These are phyloP conservation scores for Cryptococcus sp. DNA, from an alignment of 1,284 basidiomycete species.

Conservation along the genomic window DNA sequence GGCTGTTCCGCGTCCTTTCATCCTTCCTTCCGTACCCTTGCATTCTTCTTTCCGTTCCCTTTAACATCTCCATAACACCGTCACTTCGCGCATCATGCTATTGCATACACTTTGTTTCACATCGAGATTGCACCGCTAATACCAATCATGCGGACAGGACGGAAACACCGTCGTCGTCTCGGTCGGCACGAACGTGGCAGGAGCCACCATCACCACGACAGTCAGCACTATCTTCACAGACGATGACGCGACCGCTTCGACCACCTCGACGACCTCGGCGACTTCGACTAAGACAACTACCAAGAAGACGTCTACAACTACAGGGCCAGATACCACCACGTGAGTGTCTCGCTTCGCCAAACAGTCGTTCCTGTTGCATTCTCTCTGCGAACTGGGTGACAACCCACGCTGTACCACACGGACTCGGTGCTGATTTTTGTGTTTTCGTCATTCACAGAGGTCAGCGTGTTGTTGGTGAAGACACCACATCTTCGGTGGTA, in stretches of 20 bases:
- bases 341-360: conserved; percentile 11
- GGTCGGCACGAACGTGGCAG: conserved; percentile 31
- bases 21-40: neutral
- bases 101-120: neutral
- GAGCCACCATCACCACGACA: conserved; percentile 25
- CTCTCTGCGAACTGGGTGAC: neutral
- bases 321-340: conserved; percentile 16
- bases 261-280: conserved; percentile 12
- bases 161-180: conserved; percentile 39
- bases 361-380: neutral
- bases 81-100: neutral
- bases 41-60: neutral
- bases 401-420: neutral
- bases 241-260: conserved; percentile 3
- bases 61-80: neutral
- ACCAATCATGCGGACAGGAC: conserved; percentile 14
- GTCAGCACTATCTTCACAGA: conserved; percentile 18
- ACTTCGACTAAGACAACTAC: conserved; percentile 8
- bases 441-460: neutral
- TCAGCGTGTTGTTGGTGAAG: conserved; percentile 21
- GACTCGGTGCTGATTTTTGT: conserved; percentile 4
- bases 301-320: conserved; percentile 10
- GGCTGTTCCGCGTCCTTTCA: neutral
- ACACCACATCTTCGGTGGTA: conserved; percentile 15
- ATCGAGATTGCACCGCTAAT: neutral